Evolutionary conservation across 805 yeast genomes (phyloP).

Genomic region (Kazachstania viticola): DNA sequence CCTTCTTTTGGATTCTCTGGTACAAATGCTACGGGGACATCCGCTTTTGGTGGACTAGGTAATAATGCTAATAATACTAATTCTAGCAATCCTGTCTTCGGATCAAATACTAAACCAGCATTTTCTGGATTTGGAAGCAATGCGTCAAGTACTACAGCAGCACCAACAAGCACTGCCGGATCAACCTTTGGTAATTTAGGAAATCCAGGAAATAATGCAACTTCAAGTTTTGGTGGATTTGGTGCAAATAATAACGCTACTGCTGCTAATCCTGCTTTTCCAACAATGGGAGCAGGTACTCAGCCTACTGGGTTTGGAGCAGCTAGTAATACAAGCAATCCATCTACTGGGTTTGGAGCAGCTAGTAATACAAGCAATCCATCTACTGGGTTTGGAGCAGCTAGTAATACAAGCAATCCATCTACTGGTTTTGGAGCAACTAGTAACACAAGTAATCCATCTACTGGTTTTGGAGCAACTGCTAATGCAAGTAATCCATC

Average conservation of each 20-base stretch:
- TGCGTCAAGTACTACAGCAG: not conserved
- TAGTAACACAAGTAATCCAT: not conserved
- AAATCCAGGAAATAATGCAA: not conserved
- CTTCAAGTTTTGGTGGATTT: conserved; percentile 7
- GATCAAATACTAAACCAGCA: not conserved
- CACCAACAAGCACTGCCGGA: not conserved
- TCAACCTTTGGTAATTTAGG: conserved; percentile 3
- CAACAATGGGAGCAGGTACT: not conserved
- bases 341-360: conserved; percentile 3
- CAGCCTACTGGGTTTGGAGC: not conserved
- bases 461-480: not conserved
- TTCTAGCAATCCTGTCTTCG: too few species aligned
- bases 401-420: not conserved
- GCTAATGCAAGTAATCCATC: not conserved
- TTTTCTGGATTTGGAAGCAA: conserved; percentile 2
- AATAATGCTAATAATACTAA: not conserved
- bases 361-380: conserved; percentile 1
- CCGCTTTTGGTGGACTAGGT: not conserved
- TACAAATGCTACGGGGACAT: conserved; percentile 1
- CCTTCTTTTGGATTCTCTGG: conserved; percentile 9
- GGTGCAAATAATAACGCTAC: conserved; percentile 5
- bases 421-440: not conserved
- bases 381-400: not conserved
- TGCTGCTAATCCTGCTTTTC: not conserved
- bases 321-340: not conserved